Evolutionary conservation across 1,284 basidiomycete species (phyloP).

Genomic region (Papiliotrema fonsecae): DNA sequence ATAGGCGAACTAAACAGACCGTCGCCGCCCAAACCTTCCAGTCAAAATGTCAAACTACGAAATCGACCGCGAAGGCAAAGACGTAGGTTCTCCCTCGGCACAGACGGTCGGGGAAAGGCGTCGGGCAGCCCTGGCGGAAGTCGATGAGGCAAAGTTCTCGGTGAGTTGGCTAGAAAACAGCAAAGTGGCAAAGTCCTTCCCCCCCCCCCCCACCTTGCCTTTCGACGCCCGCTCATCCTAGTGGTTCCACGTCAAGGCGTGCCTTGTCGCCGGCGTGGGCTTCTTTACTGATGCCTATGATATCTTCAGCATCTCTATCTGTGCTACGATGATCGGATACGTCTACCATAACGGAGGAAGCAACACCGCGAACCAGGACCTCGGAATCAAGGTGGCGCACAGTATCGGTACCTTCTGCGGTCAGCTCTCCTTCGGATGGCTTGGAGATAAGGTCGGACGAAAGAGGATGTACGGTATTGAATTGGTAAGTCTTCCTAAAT

Average conservation of each 20-base stretch:
- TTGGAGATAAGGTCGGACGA: constrained; percentile 49
- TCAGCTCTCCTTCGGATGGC: constrained; percentile 50
- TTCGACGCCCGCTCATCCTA: too few species aligned
- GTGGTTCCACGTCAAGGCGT: constrained; percentile 51
- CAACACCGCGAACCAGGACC: constrained; percentile 57
- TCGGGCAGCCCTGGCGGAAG: constrained; percentile 66
- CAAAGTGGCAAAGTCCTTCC: too few species aligned
- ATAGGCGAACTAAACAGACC: too few species aligned
- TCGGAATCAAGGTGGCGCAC: constrained; percentile 64
- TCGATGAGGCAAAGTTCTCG: constrained; percentile 71
- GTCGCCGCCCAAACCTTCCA: too few species aligned
- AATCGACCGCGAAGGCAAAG: not conserved
- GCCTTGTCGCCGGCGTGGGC: constrained; percentile 49
- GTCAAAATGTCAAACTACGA: not conserved
- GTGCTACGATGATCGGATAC: constrained; percentile 67
- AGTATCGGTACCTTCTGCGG: constrained; percentile 52
- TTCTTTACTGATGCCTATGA: constrained; percentile 51
- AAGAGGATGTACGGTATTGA: constrained; percentile 52
- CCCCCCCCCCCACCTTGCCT: too few species aligned
- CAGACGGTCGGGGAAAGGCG: constrained; percentile 50
- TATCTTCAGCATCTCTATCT: constrained; percentile 60
- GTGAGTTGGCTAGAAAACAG: too few species aligned
- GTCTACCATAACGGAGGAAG: constrained; percentile 57
- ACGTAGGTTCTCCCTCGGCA: not conserved
- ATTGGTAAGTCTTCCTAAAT: too few species aligned